A percentile compares a stretch with the other conserved stretches of the same genome.
Evolutionary conservation across 345 rosid species (phyloP).

Genomic region (Draba incana): DNA sequence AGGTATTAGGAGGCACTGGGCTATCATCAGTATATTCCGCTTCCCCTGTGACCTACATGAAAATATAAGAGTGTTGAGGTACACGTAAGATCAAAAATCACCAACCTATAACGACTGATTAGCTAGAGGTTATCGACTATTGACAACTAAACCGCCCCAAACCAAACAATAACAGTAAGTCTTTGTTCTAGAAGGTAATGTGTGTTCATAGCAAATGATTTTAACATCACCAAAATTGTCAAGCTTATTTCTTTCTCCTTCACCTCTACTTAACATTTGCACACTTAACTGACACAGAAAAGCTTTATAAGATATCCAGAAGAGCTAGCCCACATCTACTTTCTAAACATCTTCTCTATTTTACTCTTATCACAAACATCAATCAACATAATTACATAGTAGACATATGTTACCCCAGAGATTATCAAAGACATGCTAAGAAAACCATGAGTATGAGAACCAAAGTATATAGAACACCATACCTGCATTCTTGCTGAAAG

Average conservation of each 20-base stretch:
- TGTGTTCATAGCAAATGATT: no score
- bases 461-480: background rate
- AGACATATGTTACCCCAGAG: background rate
- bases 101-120: background rate
- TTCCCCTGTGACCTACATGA: slow-evolving; percentile 87
- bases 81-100: no score
- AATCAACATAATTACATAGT: background rate
- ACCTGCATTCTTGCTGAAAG: slow-evolving; percentile 90
- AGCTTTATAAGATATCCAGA: background rate
- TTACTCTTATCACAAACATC: no score
- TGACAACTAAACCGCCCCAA: background rate
- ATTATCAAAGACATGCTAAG: background rate
- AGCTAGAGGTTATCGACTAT: slow-evolving; percentile 5
- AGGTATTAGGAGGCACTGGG: slow-evolving; percentile 70
- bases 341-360: no score
- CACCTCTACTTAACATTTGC: no score
- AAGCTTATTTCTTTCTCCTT: no score
- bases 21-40: slow-evolving; percentile 93
- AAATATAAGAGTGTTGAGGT: slow-evolving; percentile 16
- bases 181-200: no score
- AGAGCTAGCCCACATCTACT: background rate
- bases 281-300: no score
- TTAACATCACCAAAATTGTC: no score
- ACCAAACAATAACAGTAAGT: background rate
- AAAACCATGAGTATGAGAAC: background rate